phyloP scores from a whole-genome alignment of 352 stramenopile species.

The Pythium vanterpoolii region DNA sequence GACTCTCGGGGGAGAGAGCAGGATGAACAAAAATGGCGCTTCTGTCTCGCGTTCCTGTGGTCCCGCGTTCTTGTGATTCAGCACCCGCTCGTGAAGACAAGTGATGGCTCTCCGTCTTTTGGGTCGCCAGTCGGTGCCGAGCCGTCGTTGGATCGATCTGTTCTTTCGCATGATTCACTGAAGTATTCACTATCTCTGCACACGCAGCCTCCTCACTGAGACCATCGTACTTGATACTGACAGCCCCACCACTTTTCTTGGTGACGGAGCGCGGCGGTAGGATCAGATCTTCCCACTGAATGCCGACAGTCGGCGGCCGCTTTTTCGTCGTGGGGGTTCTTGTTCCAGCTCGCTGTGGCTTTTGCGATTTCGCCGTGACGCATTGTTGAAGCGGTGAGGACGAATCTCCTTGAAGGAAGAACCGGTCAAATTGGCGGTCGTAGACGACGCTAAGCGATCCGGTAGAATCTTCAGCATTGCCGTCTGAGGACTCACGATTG shows the following conservation, averaged over 20 bases:
- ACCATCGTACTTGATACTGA: neutral
- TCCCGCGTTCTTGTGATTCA: neutral
- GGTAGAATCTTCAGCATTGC: neutral
- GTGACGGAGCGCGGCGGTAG: constrained; percentile 28
- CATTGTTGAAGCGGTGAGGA: neutral
- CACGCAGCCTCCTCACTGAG: neutral
- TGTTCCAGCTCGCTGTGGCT: neutral
- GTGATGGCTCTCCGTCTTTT: neutral
- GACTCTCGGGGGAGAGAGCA: too few species aligned
- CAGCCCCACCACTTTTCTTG: constrained; percentile 4
- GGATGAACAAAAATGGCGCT: too few species aligned
- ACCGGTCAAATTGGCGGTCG: constrained; percentile 39
- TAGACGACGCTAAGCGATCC: constrained; percentile 31
- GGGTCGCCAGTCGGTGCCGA: neutral
- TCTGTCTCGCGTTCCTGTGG: neutral
- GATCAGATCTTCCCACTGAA: constrained; percentile 40
- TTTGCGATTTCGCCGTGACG: neutral
- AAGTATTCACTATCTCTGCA: neutral
- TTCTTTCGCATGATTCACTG: neutral
- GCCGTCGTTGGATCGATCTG: neutral
- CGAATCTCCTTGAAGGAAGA: constrained; percentile 38
- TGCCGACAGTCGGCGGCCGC: neutral
- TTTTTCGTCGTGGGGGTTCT: neutral
- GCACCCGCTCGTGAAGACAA: neutral
- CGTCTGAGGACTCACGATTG: neutral